phyloP scores from a whole-genome alignment of 1,284 basidiomycete species.

The Boletus holoroseus region DNA sequence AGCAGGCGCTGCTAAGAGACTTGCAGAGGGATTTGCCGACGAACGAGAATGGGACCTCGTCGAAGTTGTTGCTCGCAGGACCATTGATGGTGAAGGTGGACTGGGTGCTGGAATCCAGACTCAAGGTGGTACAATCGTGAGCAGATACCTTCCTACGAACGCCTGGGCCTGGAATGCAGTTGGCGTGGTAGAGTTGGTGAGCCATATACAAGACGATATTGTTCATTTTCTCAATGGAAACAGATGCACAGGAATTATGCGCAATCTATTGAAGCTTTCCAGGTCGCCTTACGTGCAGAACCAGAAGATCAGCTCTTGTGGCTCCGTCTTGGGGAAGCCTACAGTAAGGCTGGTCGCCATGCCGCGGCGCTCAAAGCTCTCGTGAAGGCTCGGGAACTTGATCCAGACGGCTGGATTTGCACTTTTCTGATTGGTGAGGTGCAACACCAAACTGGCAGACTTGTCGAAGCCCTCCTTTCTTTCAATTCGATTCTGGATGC shows the following conservation, averaged over 20 bases:
- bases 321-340: constrained; percentile 91
- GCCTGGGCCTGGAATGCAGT: constrained; percentile 99
- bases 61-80: constrained; percentile 84
- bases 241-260: constrained; percentile 74
- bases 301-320: constrained; percentile 76
- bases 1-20: constrained; percentile 74
- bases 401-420: constrained; percentile 78
- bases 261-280: constrained; percentile 81
- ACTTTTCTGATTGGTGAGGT: constrained; percentile 84
- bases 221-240: constrained; percentile 11
- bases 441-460: constrained; percentile 74
- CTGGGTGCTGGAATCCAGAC: constrained; percentile 55
- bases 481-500: constrained; percentile 57
- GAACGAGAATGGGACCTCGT: constrained; percentile 96
- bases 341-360: constrained; percentile 82
- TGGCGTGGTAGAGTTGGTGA: constrained; percentile 87
- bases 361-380: constrained; percentile 89
- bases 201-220: constrained; percentile 23
- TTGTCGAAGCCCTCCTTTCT: constrained; percentile 66
- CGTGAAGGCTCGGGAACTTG: constrained; percentile 63
- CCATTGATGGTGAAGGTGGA: constrained; percentile 90
- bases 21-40: constrained; percentile 88
- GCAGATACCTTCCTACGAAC: constrained; percentile 69
- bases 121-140: constrained; percentile 40
- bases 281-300: constrained; percentile 81